phyloP scores from a whole-genome alignment of 768 basidiomycete species.

The Gloeopeniophorella convolvens region DNA sequence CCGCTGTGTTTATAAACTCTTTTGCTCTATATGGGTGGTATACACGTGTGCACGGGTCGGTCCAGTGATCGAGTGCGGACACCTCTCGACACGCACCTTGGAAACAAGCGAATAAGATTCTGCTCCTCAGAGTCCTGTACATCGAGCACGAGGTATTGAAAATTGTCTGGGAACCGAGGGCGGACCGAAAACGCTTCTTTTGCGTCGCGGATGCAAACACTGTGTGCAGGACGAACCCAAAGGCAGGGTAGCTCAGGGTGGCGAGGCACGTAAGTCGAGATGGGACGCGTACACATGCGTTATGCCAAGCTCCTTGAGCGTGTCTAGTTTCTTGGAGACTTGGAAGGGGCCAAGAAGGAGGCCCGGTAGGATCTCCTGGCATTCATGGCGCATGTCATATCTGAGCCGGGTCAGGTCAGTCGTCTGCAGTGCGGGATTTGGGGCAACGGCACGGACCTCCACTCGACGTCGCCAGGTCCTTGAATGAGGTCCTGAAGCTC shows the following conservation, averaged over 20 bases:
- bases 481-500: conserved; percentile 57
- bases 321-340: conserved; percentile 75
- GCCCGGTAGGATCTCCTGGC: conserved; percentile 83
- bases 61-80: too few relatives aligned
- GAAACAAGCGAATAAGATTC: conserved; percentile 87
- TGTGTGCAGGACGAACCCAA: conserved; percentile 26
- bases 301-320: conserved; percentile 56
- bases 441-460: conserved; percentile 49
- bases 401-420: conserved; percentile 30
- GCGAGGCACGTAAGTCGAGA: conserved; percentile 7
- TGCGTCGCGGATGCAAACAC: conserved; percentile 82
- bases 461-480: conserved; percentile 78
- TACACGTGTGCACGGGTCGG: too few relatives aligned
- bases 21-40: conserved; percentile 48
- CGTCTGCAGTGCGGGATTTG: not conserved
- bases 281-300: conserved; percentile 65
- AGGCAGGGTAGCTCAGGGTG: not conserved
- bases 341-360: conserved; percentile 84
- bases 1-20: conserved; percentile 65
- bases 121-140: conserved; percentile 93
- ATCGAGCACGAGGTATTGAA: conserved; percentile 74
- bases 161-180: conserved; percentile 76
- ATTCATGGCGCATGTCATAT: conserved; percentile 95
- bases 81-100: conserved; percentile 52
- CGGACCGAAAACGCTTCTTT: conserved; percentile 88